Base-by-base conservation (phyloP, 768 basidiomycete species). In the Hygrocybe coccinea region DNA sequence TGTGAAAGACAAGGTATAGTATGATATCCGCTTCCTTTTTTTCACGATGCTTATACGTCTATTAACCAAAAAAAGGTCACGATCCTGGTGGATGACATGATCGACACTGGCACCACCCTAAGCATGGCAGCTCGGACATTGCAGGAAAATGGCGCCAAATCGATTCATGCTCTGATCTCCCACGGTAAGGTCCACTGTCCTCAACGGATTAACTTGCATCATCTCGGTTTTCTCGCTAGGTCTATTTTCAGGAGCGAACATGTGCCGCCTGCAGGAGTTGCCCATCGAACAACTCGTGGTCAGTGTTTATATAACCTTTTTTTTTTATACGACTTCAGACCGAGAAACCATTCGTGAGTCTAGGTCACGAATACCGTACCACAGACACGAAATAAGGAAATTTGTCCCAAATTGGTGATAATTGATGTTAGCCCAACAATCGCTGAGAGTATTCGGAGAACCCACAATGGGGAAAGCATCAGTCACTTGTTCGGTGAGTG, bases 21-120 rank as follows among this genome's bases (percentile, higher is more conserved):
- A n/a, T n/a, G n/a, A n/a, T n/a, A n/a, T n/a, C 12, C 19, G 19
- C 47, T 24, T n/a, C 10, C 6, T 22, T 9, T 24, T 15, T 3
- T 12, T 48, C 22, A 12, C 49, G 22, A 34, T 46, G 49, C 34
- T 24, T 8, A 33, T 34, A 24, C 21, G 55, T 33, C 39, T 52
- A 58, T 48, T 57, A 51, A 48, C 5, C 54, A 29, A 3, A 29
- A 3, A 29, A 29, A 93, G 89, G 81, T 94, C 52, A 94, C 91
- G 37, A 91, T 99, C 65, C 80, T 99, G 45, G 91, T 99, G 34
- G 97, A 99, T 69, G 97, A 99, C 67, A 98, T 99, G 95, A 88
- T 97, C 65, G 97, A 99, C 68, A 92, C 91, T 5, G 95, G 95
- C 11, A 80, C 77, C 36, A 98, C 97, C n/a, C 78, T 98, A 25